Conservation (phyloP, 1,284 basidiomycete species). For the Cystobasidium slooffiae region DNA sequence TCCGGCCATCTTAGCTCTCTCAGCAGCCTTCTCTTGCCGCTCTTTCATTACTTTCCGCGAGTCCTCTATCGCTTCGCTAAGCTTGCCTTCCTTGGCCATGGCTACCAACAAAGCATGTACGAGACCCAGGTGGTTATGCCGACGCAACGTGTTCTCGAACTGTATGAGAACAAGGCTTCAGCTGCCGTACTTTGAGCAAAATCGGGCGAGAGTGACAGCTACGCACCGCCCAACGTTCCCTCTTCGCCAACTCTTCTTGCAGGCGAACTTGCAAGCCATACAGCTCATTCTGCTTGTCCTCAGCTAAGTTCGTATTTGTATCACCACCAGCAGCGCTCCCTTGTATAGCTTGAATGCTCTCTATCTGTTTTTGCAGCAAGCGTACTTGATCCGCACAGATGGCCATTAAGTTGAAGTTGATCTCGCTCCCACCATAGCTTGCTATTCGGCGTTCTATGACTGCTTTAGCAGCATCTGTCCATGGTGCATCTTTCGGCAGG, state of each 20-base stretch:
- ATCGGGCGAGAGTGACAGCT: conserved; percentile 22
- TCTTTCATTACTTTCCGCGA: conserved; percentile 57
- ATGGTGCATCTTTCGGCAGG: conserved; percentile 67
- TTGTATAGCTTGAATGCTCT: conserved; percentile 58
- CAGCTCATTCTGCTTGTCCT: conserved; percentile 60
- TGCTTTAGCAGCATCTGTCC: conserved; percentile 78
- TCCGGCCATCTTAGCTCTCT: conserved; percentile 46
- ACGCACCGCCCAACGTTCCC: conserved; percentile 77
- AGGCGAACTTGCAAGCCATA: conserved; percentile 36
- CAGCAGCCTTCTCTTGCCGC: conserved; percentile 51
- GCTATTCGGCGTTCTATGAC: conserved; percentile 81
- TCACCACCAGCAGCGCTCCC: conserved; percentile 59
- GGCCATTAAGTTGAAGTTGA: conserved; percentile 89
- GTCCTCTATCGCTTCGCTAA: conserved; percentile 58
- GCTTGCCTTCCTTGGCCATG: conserved; percentile 67
- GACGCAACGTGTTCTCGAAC: conserved; percentile 79
- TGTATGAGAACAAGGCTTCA: conserved; percentile 52
- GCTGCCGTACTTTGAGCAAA: conserved; percentile 31
- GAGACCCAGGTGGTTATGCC: conserved; percentile 80
- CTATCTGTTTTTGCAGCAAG: conserved; percentile 66
- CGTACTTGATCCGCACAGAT: conserved; percentile 77
- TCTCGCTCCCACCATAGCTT: conserved; percentile 77
- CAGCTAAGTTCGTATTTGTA: conserved; percentile 63
- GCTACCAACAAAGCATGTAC: conserved; percentile 69
- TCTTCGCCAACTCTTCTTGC: conserved; percentile 75